Percentiles rank a stretch among this genome's conserved stretches.
Evolutionary conservation across 1,284 basidiomycete species (phyloP).

Genomic region (Heliocybe sulcata): DNA sequence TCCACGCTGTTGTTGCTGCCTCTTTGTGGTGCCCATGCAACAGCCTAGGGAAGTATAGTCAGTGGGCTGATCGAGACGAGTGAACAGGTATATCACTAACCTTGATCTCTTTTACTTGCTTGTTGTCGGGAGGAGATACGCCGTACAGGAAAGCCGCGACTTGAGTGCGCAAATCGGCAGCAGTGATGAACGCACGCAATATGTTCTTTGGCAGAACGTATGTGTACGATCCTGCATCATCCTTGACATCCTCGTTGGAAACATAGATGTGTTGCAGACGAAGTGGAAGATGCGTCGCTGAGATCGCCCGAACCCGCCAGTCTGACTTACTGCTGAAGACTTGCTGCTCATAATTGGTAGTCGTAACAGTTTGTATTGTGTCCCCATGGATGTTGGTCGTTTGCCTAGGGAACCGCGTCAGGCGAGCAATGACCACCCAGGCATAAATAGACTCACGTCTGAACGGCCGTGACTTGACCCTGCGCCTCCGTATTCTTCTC

Average conservation of each 20-base stretch:
- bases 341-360: slow-evolving; percentile 97
- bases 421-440: neutral
- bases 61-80: slow-evolving; percentile 1
- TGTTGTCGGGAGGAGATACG: slow-evolving; percentile 89
- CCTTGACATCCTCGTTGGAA: slow-evolving; percentile 98
- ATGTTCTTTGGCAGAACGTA: slow-evolving; percentile 98
- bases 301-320: slow-evolving; percentile 97
- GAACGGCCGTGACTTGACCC: slow-evolving; percentile 92
- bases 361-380: slow-evolving; percentile 93
- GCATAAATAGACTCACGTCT: slow-evolving; percentile 51
- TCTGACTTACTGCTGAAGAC: slow-evolving; percentile 98
- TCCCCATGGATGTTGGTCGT: slow-evolving; percentile 98
- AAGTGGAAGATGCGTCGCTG: slow-evolving; percentile 91
- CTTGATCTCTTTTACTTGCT: slow-evolving; percentile 98
- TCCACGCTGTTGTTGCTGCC: slow-evolving; percentile 94
- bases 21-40: slow-evolving; percentile 94
- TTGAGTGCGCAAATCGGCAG: slow-evolving; percentile 93
- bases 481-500: slow-evolving; percentile 96
- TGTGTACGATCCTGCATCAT: slow-evolving; percentile 90
- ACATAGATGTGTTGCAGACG: slow-evolving; percentile 98
- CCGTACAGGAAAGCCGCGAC: slow-evolving; percentile 95
- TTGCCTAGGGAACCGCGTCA: slow-evolving; percentile 43
- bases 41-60: slow-evolving; percentile 38
- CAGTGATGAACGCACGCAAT: slow-evolving; percentile 89
- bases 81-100: slow-evolving; percentile 19